phyloP scores from a whole-genome alignment of 2,329 filamentous ascomycete genomes.

The Penicillium decumbens region DNA sequence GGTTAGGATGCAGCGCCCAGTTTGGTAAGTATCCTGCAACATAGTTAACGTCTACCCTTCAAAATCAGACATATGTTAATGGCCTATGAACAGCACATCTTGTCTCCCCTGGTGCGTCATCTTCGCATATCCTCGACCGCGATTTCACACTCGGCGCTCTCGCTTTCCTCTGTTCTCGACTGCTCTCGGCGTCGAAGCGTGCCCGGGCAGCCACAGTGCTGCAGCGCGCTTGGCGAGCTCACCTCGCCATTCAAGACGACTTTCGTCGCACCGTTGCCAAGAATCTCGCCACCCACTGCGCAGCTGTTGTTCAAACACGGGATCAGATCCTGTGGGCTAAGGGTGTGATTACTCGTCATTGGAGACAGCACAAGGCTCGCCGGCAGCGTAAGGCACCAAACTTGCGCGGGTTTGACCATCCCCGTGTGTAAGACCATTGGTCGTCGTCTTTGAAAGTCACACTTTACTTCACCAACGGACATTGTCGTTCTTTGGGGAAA shows the following conservation, averaged over 20 bases:
- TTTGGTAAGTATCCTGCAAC: slow-evolving; percentile 34
- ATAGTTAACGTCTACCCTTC: not conserved
- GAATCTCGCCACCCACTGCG: slow-evolving; percentile 39
- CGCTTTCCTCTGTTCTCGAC: slow-evolving; percentile 56
- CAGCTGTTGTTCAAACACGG: slow-evolving; percentile 44
- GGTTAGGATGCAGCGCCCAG: slow-evolving; percentile 42
- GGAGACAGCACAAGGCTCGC: slow-evolving; percentile 25
- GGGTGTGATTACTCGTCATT: slow-evolving; percentile 33
- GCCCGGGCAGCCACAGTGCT: slow-evolving; percentile 51
- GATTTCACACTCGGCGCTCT: slow-evolving; percentile 55
- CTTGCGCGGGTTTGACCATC: not conserved
- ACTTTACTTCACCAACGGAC: not conserved
- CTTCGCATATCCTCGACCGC: slow-evolving; percentile 47
- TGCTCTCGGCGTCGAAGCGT: slow-evolving; percentile 49
- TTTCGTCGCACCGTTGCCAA: slow-evolving; percentile 22
- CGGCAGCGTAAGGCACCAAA: slow-evolving; percentile 9
- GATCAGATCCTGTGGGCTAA: slow-evolving; percentile 42
- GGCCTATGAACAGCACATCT: slow-evolving; percentile 40
- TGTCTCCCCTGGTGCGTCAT: slow-evolving; percentile 31
- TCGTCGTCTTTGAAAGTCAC: slow-evolving; percentile 1
- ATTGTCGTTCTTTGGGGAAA: not conserved
- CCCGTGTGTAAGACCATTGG: not conserved
- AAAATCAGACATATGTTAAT: not conserved
- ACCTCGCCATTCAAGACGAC: slow-evolving; percentile 15
- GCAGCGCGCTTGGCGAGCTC: slow-evolving; percentile 49